Conservation (phyloP, 1,284 basidiomycete species). For the Athelia psychrophila region DNA sequence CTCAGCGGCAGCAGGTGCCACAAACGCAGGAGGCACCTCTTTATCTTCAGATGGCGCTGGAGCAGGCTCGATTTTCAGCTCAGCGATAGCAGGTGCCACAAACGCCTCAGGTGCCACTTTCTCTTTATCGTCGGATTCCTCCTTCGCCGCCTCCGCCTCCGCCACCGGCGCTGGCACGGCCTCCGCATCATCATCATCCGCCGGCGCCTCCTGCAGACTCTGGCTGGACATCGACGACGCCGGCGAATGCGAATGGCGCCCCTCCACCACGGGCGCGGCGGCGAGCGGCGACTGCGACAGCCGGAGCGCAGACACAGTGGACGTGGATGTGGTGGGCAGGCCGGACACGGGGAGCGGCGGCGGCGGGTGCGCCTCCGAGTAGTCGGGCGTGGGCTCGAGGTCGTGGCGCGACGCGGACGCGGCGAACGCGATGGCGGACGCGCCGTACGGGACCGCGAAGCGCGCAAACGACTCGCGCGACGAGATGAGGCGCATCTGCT, state of each 20-base stretch:
- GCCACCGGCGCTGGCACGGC: neutral
- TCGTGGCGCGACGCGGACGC: constrained; percentile 33
- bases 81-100: no score
- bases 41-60: no score
- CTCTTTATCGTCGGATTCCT: no score
- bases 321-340: constrained; percentile 5
- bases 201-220: neutral
- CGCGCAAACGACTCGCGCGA: constrained; percentile 43
- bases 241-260: neutral
- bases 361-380: constrained; percentile 7
- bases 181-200: neutral
- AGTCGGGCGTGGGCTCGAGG: constrained; percentile 33
- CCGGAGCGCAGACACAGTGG: constrained; percentile 18
- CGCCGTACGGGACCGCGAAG: constrained; percentile 52
- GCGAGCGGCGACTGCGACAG: constrained; percentile 3
- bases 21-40: no score
- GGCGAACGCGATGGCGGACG: constrained; percentile 48
- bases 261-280: no score
- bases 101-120: no score
- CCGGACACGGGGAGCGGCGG: constrained; percentile 16
- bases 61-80: no score
- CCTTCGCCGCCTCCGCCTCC: neutral
- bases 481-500: constrained; percentile 50
- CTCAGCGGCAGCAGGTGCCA: no score
- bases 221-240: neutral